Conservation (phyloP, 805 yeast species). For the Starmerella powellii region DNA sequence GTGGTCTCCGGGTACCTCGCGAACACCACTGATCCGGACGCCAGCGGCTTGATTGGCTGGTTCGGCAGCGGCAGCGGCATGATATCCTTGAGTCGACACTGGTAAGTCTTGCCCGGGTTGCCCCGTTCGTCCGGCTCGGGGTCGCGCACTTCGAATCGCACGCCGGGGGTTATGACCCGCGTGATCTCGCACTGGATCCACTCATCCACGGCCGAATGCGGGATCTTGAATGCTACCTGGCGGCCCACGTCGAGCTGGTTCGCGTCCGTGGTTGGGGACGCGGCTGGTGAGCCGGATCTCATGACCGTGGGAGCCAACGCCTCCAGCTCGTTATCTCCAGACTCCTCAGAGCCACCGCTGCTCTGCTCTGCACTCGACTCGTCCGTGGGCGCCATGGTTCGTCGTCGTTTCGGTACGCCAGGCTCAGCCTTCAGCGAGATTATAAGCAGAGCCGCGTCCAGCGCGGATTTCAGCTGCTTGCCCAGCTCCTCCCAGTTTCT, state of each 20-base stretch:
- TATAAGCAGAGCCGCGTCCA: constrained; percentile 21
- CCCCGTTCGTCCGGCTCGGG: constrained; percentile 95
- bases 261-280: background rate
- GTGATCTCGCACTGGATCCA: constrained; percentile 95
- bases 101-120: constrained; percentile 75
- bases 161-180: constrained; percentile 62
- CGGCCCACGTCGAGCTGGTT: constrained; percentile 45
- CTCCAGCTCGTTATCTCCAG: background rate
- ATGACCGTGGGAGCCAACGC: too few species aligned
- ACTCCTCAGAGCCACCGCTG: constrained; percentile 1
- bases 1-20: constrained; percentile 97
- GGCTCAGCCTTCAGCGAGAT: constrained; percentile 18
- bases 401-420: constrained; percentile 17
- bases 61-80: constrained; percentile 46
- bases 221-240: constrained; percentile 76
- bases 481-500: constrained; percentile 19
- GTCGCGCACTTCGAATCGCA: constrained; percentile 78
- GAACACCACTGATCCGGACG: constrained; percentile 68
- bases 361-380: background rate
- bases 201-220: constrained; percentile 61
- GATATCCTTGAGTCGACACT: constrained; percentile 69
- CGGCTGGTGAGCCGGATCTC: background rate
- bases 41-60: constrained; percentile 38
- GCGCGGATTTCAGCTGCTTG: constrained; percentile 19
- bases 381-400: constrained; percentile 6